Evolutionary conservation across 495 filamentous ascomycete genomes (phyloP).

Genomic region (Hypomontagnella submonticulosa): DNA sequence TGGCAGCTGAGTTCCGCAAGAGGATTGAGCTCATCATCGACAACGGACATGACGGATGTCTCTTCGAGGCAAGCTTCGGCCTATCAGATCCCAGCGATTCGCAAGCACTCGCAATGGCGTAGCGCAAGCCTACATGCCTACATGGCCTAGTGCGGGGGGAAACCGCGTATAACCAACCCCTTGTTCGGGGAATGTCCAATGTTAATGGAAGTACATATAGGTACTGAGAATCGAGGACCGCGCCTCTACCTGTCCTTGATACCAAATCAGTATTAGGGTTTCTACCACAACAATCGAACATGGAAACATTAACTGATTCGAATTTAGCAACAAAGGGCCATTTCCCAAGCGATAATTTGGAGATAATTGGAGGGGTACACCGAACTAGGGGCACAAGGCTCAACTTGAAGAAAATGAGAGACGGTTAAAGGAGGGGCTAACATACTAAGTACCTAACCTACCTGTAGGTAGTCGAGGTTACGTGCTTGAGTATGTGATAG

Average conservation of each 20-base stretch:
- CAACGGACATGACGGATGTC: slow-evolving; percentile 41
- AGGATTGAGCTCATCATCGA: slow-evolving; percentile 46
- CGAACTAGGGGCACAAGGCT: background rate
- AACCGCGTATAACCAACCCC: slow-evolving; percentile 18
- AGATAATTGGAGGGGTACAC: background rate
- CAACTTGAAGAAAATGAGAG: slow-evolving; percentile 5
- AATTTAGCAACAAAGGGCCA: too few species aligned
- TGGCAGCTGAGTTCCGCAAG: slow-evolving; percentile 21
- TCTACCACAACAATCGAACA: too few species aligned
- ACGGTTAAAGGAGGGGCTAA: background rate
- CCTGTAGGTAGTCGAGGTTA: slow-evolving; percentile 3
- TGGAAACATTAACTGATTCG: too few species aligned
- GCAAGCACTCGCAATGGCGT: slow-evolving; percentile 34
- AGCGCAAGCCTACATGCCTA: slow-evolving; percentile 5
- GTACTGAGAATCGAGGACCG: too few species aligned
- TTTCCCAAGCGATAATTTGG: too few species aligned
- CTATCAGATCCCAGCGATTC: slow-evolving; percentile 39
- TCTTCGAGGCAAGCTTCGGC: slow-evolving; percentile 29
- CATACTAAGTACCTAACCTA: too few species aligned
- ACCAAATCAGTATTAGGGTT: too few species aligned
- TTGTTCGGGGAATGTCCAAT: slow-evolving; percentile 13
- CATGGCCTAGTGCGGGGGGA: slow-evolving; percentile 36
- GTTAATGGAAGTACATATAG: too few species aligned
- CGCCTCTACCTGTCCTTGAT: too few species aligned
- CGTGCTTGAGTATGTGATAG: slow-evolving; percentile 38